These are phyloP conservation scores for Scenedesmus sp. DNA, from an alignment of 163 green algal genomes.

Conservation along the genomic window DNA sequence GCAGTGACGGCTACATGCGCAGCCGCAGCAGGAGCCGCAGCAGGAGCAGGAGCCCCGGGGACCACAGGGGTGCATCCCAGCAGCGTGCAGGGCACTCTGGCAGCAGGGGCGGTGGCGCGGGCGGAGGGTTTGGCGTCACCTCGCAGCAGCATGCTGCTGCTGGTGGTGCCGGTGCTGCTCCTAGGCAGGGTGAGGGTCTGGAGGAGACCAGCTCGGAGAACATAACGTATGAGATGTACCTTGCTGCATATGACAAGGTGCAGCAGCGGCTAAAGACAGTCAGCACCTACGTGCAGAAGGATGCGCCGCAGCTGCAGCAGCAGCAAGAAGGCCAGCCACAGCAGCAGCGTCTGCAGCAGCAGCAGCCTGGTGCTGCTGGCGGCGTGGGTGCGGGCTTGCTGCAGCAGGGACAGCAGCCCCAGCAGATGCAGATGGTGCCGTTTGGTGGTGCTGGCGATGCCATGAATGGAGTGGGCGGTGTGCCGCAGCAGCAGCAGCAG, in stretches of 20 bases:
- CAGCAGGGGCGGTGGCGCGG: not conserved
- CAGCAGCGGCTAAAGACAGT: constrained; percentile 39
- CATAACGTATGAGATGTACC: constrained; percentile 48
- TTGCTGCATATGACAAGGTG: constrained; percentile 39
- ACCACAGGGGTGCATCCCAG: not conserved
- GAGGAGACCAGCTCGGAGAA: not conserved
- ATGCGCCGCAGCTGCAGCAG: constrained; percentile 4
- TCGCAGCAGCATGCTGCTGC: not conserved
- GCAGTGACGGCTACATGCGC: not conserved
- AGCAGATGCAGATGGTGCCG: constrained; percentile 16
- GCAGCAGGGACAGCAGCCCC: constrained; percentile 2
- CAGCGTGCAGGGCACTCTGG: constrained; percentile 1
- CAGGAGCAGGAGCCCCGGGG: constrained; percentile 5
- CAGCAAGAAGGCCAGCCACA: not conserved
- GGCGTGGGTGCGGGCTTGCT: not conserved
- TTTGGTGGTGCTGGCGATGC: not conserved
- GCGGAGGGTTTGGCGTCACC: not conserved
- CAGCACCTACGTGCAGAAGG: not conserved
- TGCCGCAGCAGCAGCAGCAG: constrained; percentile 19
- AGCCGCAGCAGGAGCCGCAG: constrained; percentile 9
- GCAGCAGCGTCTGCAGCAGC: not conserved
- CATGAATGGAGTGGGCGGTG: not conserved
- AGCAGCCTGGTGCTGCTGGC: not conserved
- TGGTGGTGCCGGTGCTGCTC: not conserved
- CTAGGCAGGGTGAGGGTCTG: not conserved